phyloP scores from a whole-genome alignment of 2,329 filamentous ascomycete species.

The Erysiphe neolycopersici region DNA sequence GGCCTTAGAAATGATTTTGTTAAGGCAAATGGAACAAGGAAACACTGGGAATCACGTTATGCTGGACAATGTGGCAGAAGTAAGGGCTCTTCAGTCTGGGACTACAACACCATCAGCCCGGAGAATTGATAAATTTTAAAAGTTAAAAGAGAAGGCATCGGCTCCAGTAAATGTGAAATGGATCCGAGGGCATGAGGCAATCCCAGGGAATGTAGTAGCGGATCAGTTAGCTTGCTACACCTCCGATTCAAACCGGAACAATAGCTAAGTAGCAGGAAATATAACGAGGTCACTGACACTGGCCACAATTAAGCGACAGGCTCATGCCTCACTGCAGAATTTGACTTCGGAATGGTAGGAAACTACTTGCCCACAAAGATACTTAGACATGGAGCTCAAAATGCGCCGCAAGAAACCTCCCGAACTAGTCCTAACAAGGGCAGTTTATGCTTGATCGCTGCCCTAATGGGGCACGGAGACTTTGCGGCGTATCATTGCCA shows the following conservation, averaged over 20 bases:
- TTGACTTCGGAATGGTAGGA: background rate
- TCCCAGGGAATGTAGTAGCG: background rate
- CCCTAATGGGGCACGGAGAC: background rate
- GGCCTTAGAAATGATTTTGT: background rate
- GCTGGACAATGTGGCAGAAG: background rate
- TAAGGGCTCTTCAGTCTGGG: background rate
- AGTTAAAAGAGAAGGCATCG: background rate
- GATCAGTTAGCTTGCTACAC: background rate
- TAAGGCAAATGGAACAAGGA: background rate
- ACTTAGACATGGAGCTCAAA: background rate
- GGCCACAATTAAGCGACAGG: background rate
- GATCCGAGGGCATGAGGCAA: background rate
- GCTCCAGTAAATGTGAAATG: background rate
- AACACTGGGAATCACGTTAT: background rate
- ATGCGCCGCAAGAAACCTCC: background rate
- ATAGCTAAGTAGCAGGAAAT: conserved; percentile 20
- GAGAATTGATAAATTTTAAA: background rate
- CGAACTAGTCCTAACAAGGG: background rate
- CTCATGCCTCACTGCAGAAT: background rate
- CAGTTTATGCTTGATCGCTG: background rate
- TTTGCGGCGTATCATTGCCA: background rate
- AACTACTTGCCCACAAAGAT: background rate
- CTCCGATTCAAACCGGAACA: conserved; percentile 11
- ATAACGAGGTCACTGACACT: background rate
- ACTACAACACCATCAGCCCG: background rate